These are phyloP conservation scores for Backusella macrospora DNA, from an alignment of 192 early-diverging fungal species.

Conservation along the genomic window DNA sequence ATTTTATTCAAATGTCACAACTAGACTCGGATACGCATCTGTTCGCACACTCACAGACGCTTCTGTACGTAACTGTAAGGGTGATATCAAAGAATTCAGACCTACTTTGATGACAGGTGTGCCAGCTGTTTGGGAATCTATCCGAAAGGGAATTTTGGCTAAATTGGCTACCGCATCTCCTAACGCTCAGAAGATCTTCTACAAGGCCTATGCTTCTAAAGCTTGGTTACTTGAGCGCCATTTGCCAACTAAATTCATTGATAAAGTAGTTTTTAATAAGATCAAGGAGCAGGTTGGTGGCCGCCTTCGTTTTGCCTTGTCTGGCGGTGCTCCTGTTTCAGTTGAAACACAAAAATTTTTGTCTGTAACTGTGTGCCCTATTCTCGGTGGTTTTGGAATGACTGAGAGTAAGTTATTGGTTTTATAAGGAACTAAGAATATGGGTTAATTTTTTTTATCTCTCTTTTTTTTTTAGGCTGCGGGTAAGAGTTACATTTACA, in stretches of 20 bases:
- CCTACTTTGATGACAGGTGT: constrained; percentile 85
- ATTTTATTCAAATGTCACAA: background rate
- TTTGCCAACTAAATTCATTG: constrained; percentile 71
- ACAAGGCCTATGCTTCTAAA: constrained; percentile 76
- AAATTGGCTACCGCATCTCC: constrained; percentile 60
- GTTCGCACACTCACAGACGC: constrained; percentile 73
- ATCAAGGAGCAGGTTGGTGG: constrained; percentile 87
- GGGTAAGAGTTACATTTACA: background rate
- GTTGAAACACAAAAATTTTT: constrained; percentile 85
- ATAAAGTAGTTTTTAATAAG: constrained; percentile 80
- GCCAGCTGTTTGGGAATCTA: constrained; percentile 85
- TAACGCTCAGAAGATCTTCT: constrained; percentile 70
- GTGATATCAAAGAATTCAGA: constrained; percentile 72
- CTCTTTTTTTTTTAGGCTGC: constrained; percentile 8
- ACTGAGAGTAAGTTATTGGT: constrained; percentile 18
- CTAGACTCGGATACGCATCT: constrained; percentile 52
- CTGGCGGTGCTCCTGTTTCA: constrained; percentile 90
- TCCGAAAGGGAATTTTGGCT: constrained; percentile 80
- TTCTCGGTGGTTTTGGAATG: constrained; percentile 89
- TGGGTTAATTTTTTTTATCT: background rate
- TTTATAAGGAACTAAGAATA: background rate
- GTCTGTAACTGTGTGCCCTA: constrained; percentile 72
- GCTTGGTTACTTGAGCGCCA: constrained; percentile 61
- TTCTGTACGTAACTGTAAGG: constrained; percentile 65
- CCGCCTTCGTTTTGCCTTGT: constrained; percentile 75